phyloP scores from a whole-genome alignment of 2,329 filamentous ascomycete species.

The Neonectria sp. region DNA sequence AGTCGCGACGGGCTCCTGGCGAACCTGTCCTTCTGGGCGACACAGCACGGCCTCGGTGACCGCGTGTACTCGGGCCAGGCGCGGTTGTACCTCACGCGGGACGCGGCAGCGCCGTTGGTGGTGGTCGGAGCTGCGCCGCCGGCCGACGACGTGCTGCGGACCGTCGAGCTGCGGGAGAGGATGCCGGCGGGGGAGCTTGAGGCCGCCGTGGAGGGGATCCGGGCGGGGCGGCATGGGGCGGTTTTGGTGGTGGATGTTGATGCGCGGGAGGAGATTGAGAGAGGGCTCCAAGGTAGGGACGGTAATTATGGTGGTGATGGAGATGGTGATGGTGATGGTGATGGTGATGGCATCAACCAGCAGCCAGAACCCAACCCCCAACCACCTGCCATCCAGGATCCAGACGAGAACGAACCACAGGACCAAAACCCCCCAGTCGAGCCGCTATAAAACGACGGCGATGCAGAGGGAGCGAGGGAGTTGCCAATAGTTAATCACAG shows the following conservation, averaged over 20 bases:
- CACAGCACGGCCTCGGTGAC: conserved; percentile 29
- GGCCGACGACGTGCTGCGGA: conserved; percentile 47
- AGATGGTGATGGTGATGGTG: background rate
- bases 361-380: background rate
- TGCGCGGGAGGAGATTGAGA: conserved; percentile 2
- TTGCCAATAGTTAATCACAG: background rate
- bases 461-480: background rate
- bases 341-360: background rate
- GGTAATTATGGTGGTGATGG: conserved; percentile 1
- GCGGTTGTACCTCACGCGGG: conserved; percentile 36
- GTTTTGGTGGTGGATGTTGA: conserved; percentile 46
- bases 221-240: conserved; percentile 30
- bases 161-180: conserved; percentile 47
- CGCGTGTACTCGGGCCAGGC: conserved; percentile 34
- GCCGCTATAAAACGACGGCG: no score
- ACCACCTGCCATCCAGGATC: background rate
- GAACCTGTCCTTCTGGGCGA: conserved; percentile 34
- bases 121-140: conserved; percentile 28
- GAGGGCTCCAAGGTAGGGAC: background rate
- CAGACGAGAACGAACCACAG: background rate
- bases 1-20: conserved; percentile 33
- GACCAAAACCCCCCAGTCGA: background rate
- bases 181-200: conserved; percentile 46
- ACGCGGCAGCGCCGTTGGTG: conserved; percentile 20
- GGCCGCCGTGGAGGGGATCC: conserved; percentile 37